A percentile compares a stretch with the other conserved stretches of the same genome.
Conservation (phyloP, 2,329 filamentous ascomycete genomes). For the Phialophora chinensis region DNA sequence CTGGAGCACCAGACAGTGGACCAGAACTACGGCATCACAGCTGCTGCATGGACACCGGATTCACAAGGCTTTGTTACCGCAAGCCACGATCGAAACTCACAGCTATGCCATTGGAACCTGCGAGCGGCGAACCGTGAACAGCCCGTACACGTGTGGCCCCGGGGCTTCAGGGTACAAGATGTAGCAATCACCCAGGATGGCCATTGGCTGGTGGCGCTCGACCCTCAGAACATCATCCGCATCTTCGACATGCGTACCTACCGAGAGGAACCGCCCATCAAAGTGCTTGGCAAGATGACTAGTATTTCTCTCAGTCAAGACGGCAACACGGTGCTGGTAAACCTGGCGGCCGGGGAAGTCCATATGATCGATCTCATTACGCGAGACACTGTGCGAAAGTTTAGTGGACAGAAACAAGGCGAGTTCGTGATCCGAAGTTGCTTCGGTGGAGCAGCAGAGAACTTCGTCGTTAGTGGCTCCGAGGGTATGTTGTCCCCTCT, state of each 20-base stretch:
- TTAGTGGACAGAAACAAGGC: slow-evolving; percentile 75
- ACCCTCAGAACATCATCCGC: slow-evolving; percentile 71
- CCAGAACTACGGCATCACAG: slow-evolving; percentile 77
- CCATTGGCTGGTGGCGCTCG: slow-evolving; percentile 77
- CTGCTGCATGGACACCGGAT: slow-evolving; percentile 86
- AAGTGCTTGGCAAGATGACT: slow-evolving; percentile 72
- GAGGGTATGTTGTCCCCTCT: slow-evolving; percentile 66
- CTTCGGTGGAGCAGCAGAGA: slow-evolving; percentile 90
- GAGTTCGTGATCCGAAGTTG: slow-evolving; percentile 79
- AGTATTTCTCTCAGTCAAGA: slow-evolving; percentile 82
- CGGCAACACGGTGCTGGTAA: slow-evolving; percentile 80
- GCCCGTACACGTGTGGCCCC: slow-evolving; percentile 49
- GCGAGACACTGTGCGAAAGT: slow-evolving; percentile 73
- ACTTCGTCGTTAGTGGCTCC: slow-evolving; percentile 88
- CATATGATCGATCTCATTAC: slow-evolving; percentile 78
- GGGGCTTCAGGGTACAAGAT: slow-evolving; percentile 78
- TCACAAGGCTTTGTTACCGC: slow-evolving; percentile 79
- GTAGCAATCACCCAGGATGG: slow-evolving; percentile 83
- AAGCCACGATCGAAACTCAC: slow-evolving; percentile 70
- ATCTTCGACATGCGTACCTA: slow-evolving; percentile 81
- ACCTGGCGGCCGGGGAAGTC: slow-evolving; percentile 77
- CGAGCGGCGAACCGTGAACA: slow-evolving; percentile 24
- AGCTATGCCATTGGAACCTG: slow-evolving; percentile 74
- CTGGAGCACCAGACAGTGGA: slow-evolving; percentile 65
- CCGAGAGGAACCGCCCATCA: slow-evolving; percentile 75